These are phyloP conservation scores for Petunia axillaris DNA, from an alignment of 257 asterid species.

Conservation along the genomic window DNA sequence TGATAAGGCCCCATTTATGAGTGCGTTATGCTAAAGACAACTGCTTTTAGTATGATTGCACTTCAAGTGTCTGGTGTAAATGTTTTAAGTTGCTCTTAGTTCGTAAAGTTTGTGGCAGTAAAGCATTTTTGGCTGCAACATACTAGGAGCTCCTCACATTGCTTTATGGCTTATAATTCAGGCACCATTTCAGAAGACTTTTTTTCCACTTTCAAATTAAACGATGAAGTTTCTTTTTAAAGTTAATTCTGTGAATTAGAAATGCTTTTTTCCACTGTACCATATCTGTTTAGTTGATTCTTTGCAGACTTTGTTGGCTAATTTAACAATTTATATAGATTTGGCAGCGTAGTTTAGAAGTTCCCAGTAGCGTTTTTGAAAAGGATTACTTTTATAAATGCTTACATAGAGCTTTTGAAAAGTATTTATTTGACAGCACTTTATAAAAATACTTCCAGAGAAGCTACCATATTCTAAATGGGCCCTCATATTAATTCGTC, in stretches of 20 bases:
- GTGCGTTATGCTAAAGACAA: neutral
- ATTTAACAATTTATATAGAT: neutral
- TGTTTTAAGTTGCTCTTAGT: neutral
- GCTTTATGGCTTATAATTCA: neutral
- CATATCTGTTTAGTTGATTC: neutral
- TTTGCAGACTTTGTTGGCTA: slow-evolving; percentile 3
- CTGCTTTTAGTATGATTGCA: neutral
- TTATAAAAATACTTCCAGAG: slow-evolving; percentile 5
- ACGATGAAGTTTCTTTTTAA: neutral
- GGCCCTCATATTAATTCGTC: neutral
- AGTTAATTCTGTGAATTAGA: neutral
- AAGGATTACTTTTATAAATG: neutral
- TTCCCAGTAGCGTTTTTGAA: neutral
- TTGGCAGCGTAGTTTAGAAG: slow-evolving; percentile 5
- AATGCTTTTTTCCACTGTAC: neutral
- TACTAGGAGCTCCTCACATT: neutral
- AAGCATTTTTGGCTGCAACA: neutral
- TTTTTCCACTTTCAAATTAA: neutral
- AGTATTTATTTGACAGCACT: slow-evolving; percentile 12
- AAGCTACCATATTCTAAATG: neutral
- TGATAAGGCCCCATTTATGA: neutral
- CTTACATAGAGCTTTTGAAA: neutral
- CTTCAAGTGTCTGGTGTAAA: neutral
- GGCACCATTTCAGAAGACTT: neutral
- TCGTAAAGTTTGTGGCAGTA: neutral